These are phyloP conservation scores for Penicillium freii DNA, from an alignment of 2,329 filamentous ascomycete genomes.

Conservation along the genomic window DNA sequence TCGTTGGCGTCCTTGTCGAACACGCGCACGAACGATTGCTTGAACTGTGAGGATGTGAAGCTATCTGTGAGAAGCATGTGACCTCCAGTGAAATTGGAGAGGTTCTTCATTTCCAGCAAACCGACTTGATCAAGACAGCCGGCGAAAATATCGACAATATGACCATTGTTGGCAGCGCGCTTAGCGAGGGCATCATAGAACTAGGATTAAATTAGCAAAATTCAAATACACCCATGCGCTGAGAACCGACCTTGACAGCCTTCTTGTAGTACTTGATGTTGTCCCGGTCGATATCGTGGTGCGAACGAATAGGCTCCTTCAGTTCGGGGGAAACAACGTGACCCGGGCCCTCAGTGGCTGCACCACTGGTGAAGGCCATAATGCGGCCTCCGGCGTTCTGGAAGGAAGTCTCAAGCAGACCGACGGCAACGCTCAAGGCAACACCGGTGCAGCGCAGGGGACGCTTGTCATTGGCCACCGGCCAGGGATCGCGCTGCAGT, in stretches of 20 bases:
- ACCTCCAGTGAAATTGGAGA: slow-evolving; percentile 92
- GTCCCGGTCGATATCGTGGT: slow-evolving; percentile 97
- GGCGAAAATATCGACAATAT: slow-evolving; percentile 96
- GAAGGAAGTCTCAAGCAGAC: slow-evolving; percentile 89
- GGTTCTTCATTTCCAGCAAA: slow-evolving; percentile 94
- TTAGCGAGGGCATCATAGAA: slow-evolving; percentile 96
- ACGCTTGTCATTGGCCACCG: slow-evolving; percentile 88
- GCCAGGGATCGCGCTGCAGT: slow-evolving; percentile 96
- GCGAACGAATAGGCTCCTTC: slow-evolving; percentile 92
- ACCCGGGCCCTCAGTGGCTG: slow-evolving; percentile 92
- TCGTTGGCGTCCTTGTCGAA: slow-evolving; percentile 97
- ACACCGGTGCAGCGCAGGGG: slow-evolving; percentile 91
- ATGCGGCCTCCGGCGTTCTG: slow-evolving; percentile 92
- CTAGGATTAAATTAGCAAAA: slow-evolving; percentile 45
- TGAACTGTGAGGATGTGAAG: slow-evolving; percentile 99
- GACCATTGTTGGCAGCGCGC: slow-evolving; percentile 90
- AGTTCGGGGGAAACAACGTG: slow-evolving; percentile 96
- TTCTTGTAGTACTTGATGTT: slow-evolving; percentile 99
- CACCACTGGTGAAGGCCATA: slow-evolving; percentile 95
- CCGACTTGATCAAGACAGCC: slow-evolving; percentile 97
- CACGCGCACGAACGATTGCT: slow-evolving; percentile 93
- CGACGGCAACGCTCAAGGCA: slow-evolving; percentile 91
- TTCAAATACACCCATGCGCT: neutral
- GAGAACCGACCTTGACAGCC: slow-evolving; percentile 72
- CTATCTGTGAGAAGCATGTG: slow-evolving; percentile 98